A percentile compares a stretch with the other conserved stretches of the same genome.
Evolutionary conservation across 108 stramenopile genomes (phyloP).

Genomic region (Epithemia pelagica): DNA sequence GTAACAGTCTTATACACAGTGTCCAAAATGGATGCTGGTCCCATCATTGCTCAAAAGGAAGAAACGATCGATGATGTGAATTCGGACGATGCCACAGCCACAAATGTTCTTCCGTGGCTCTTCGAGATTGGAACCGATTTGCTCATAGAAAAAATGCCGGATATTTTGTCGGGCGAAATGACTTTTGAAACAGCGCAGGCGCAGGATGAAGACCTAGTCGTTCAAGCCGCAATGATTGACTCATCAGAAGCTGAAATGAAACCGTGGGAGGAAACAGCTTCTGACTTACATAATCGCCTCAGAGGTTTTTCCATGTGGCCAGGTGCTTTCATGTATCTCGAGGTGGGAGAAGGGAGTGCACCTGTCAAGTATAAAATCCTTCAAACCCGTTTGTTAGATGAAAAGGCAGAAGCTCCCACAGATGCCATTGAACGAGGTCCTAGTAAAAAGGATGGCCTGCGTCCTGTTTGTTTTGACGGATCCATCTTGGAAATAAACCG

Average conservation of each 20-base stretch:
- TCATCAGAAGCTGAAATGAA: slow-evolving; percentile 61
- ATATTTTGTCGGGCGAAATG: slow-evolving; percentile 56
- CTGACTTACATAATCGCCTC: slow-evolving; percentile 74
- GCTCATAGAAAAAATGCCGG: slow-evolving; percentile 73
- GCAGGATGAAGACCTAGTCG: slow-evolving; percentile 78
- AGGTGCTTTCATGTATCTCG: slow-evolving; percentile 72
- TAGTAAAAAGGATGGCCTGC: slow-evolving; percentile 68
- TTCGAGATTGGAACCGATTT: slow-evolving; percentile 85
- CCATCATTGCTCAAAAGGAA: slow-evolving; percentile 73
- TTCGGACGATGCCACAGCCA: slow-evolving; percentile 85
- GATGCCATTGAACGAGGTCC: slow-evolving; percentile 54
- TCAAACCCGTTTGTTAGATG: slow-evolving; percentile 58
- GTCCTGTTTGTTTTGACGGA: slow-evolving; percentile 84
- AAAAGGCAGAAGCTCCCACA: slow-evolving; percentile 26
- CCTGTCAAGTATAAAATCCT: slow-evolving; percentile 54
- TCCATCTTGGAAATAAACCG: slow-evolving; percentile 79
- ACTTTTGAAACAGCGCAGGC: slow-evolving; percentile 64
- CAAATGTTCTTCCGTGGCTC: slow-evolving; percentile 71
- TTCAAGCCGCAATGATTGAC: slow-evolving; percentile 81
- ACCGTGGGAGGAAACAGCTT: slow-evolving; percentile 63
- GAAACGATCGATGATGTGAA: slow-evolving; percentile 44
- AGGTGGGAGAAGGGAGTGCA: slow-evolving; percentile 45
- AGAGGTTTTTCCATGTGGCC: slow-evolving; percentile 95
- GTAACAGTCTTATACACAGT: slow-evolving; percentile 94
- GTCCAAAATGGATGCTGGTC: slow-evolving; percentile 96